Evolutionary conservation across 1,139 yeast species (phyloP), one percentile per base, ranked within the genome.

Genomic region (Hansenula lynferdii): DNA sequence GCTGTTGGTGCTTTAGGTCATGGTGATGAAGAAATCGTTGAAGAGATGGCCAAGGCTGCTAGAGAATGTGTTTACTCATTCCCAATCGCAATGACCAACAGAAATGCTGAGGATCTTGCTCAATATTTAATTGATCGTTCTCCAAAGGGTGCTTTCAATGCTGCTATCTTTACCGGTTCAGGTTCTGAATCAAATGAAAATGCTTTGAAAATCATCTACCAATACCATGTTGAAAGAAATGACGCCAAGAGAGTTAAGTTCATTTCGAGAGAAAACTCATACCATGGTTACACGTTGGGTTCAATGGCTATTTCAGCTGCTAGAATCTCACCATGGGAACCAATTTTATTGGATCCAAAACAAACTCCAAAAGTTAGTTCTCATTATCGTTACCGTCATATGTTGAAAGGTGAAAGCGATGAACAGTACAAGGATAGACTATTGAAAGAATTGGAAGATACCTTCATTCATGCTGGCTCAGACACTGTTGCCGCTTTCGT

Each of bases 171-270:
- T 67, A 72, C 78, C 25, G 69, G 76, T 44, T 77, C 82, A 6
- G 84, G 83, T 28, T 75, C 82, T 19, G 84, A 77, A 56, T 65
- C 80, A 28, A 77, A 73, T 51, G 83, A 77, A 54, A 75, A 74
- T 52, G 78, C 80, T 6, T 52, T 77, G 58, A 75, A 75, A 58
- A 66, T 77, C 41, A 65, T 70, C 39, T 71, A 75, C 54, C 82
- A 77, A 56, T 77, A 75, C 58, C 74, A 69, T 57, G 51, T 66
- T 41, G 81, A 75, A 56, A 68, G 58, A 42, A 75, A 75, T 37
- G 70, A 73, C 45, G 59, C 66, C 17, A 62, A 70, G 44, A 71
- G 80, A 55, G 55, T 60, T 52, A 74, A 71, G 51, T 70, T 70
- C 45, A 70, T 77, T 43, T 69, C 78, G 8, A 69, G 83, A 61